These are phyloP conservation scores for Citrus inodora DNA, from an alignment of 345 rosid species.

Conservation along the genomic window DNA sequence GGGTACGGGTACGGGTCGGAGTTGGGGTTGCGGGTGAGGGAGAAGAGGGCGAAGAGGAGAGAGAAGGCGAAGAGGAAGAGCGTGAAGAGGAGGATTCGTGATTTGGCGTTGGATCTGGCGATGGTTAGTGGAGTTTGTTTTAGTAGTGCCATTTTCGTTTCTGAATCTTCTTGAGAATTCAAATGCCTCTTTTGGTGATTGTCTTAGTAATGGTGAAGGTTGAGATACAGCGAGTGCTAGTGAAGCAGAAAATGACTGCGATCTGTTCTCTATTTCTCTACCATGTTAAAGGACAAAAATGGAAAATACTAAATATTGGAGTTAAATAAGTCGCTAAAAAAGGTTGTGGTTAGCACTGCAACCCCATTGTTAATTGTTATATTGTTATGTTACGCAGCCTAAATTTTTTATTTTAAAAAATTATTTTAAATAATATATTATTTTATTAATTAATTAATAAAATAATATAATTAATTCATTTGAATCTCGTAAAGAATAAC, in stretches of 20 bases:
- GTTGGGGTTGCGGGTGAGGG: constrained; percentile 21
- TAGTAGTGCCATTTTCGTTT: background rate
- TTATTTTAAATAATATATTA: too few relatives aligned
- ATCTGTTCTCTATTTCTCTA: too few relatives aligned
- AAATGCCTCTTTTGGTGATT: background rate
- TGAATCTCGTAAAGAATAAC: too few relatives aligned
- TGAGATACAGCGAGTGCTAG: too few relatives aligned
- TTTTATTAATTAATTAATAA: too few relatives aligned
- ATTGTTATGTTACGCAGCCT: fast-evolving
- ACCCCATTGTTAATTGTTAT: too few relatives aligned
- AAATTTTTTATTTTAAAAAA: too few relatives aligned
- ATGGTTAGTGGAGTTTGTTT: background rate
- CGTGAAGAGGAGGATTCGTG: constrained; percentile 33
- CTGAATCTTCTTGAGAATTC: background rate
- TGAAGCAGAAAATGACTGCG: background rate
- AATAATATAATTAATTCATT: too few relatives aligned
- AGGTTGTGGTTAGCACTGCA: too few relatives aligned
- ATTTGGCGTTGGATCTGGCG: constrained; percentile 24
- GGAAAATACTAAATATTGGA: too few relatives aligned
- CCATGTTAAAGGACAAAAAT: too few relatives aligned
- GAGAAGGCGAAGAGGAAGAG: constrained; percentile 23
- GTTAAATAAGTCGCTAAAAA: too few relatives aligned
- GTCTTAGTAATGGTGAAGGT: background rate
- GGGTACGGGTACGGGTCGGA: background rate
- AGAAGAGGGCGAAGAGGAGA: constrained; percentile 23